Evolutionary conservation across 169 alveolate genomes (phyloP).

Genomic region (Besnoitia besnoiti): DNA sequence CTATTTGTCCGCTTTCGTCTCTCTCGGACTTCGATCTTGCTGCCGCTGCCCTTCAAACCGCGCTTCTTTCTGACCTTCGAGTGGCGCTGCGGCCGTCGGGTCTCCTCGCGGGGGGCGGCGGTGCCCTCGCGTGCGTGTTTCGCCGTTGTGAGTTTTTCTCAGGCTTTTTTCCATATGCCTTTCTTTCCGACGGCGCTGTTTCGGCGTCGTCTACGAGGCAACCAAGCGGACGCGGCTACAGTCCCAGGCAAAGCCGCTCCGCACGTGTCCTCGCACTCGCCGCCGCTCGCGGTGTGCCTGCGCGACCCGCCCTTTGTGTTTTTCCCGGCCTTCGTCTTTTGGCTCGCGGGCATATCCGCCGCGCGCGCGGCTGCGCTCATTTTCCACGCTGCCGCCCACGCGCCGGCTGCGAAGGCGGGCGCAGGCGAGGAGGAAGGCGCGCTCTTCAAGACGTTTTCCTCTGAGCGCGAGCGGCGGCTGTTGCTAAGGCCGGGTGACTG

Average conservation of each 20-base stretch:
- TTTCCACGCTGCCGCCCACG: background rate
- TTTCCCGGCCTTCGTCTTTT: slow-evolving; percentile 19
- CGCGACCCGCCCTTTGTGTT: background rate
- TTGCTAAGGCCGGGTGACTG: background rate
- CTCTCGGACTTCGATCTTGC: too few relatives aligned
- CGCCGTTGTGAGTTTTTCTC: too few relatives aligned
- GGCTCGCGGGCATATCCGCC: slow-evolving; percentile 30
- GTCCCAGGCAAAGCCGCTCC: background rate
- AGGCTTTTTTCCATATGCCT: background rate
- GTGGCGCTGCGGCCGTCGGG: too few relatives aligned
- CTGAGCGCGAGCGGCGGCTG: background rate
- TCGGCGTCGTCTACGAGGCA: slow-evolving; percentile 19
- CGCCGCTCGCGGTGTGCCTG: slow-evolving; percentile 19
- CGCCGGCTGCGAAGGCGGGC: background rate
- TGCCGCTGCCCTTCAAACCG: too few relatives aligned
- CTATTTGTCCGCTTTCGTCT: too few relatives aligned
- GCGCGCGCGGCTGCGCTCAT: background rate
- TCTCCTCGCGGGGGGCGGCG: too few relatives aligned
- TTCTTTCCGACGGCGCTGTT: background rate
- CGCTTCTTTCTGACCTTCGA: too few relatives aligned
- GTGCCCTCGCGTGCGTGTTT: too few relatives aligned
- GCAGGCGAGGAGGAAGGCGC: background rate
- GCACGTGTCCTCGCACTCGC: background rate
- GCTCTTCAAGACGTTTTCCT: background rate
- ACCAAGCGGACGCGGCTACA: background rate